These are phyloP conservation scores for Chytriomyces confervae DNA, from an alignment of 192 early-diverging fungal species.

Conservation along the genomic window DNA sequence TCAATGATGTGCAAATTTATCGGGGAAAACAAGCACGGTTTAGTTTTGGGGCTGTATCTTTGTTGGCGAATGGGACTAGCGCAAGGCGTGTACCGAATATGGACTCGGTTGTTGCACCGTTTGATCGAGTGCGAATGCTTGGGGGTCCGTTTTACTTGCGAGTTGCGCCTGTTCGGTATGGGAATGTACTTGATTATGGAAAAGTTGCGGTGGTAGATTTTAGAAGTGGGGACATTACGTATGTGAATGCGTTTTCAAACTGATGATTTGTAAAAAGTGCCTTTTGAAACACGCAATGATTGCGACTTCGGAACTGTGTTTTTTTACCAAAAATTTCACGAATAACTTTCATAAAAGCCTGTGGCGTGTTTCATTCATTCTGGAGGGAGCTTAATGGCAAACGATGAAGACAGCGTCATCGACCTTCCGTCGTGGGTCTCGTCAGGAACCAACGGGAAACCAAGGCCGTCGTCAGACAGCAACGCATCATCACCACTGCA, in stretches of 20 bases:
- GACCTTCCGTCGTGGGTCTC: no score
- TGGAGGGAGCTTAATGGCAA: no score
- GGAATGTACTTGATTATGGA: constrained; percentile 37
- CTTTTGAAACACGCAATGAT: no score
- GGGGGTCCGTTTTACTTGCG: constrained; percentile 32
- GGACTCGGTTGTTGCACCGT: background rate
- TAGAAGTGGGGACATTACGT: constrained; percentile 27
- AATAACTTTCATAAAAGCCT: no score
- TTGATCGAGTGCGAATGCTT: background rate
- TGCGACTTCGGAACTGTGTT: no score
- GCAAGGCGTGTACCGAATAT: no score
- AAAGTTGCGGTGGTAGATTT: constrained; percentile 30
- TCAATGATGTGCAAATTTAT: constrained; percentile 48
- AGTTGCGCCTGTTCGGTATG: constrained; percentile 37
- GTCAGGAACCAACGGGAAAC: no score
- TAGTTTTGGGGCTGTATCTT: background rate
- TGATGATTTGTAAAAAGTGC: background rate
- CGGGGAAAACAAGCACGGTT: constrained; percentile 27
- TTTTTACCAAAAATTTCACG: no score
- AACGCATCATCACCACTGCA: no score
- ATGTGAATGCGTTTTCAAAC: constrained; percentile 26
- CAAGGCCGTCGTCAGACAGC: no score
- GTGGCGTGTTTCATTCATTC: no score
- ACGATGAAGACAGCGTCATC: no score
- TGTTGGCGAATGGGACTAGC: background rate